These are phyloP conservation scores for Annulohypoxylon moriforme DNA, from an alignment of 495 filamentous ascomycete species.

Conservation along the genomic window DNA sequence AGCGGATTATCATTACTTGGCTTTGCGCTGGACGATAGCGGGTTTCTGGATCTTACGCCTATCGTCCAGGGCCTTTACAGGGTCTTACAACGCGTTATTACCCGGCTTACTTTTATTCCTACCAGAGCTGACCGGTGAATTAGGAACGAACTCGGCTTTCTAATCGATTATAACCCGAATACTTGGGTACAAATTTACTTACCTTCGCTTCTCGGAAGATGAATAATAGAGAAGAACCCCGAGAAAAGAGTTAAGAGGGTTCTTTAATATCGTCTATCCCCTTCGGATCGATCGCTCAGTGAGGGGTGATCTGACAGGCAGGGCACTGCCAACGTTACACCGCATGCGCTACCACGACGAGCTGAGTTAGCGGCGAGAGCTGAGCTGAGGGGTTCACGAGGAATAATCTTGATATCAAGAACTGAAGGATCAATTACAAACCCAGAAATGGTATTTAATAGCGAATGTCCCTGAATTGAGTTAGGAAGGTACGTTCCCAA, in stretches of 20 bases:
- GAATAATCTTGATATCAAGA: background rate
- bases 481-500: background rate
- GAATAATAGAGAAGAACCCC: background rate
- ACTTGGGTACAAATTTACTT: background rate
- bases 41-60: no score
- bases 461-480: background rate
- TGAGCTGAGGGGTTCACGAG: background rate
- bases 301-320: background rate
- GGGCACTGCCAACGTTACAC: background rate
- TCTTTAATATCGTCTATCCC: background rate
- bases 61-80: no score
- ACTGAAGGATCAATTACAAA: background rate
- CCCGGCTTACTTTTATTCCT: background rate
- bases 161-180: background rate
- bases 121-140: background rate
- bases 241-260: background rate
- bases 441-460: background rate
- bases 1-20: no score
- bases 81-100: no score
- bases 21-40: no score
- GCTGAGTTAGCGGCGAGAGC: background rate
- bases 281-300: background rate
- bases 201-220: background rate
- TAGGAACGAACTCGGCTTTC: background rate
- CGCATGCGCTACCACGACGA: background rate